Evolutionary conservation across 768 basidiomycete genomes (phyloP), one percentile per base, ranked within the genome.

Genomic region (Podaxis sp.): DNA sequence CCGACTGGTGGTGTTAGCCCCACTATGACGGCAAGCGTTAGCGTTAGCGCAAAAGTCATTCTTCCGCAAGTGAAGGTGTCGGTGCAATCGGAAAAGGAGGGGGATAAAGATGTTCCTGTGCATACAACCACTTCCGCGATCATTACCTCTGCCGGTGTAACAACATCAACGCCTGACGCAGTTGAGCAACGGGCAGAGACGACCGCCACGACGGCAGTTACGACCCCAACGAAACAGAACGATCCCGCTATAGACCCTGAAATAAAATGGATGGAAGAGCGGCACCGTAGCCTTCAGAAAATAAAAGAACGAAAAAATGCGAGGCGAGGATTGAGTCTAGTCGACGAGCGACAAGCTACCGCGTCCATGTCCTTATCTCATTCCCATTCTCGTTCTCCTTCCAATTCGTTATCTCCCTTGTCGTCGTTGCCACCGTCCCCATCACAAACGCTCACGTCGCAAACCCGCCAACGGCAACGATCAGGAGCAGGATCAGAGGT

Each of bases 191-290:
- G 33, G 33, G 1, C 33, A 33, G 33, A 33, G 8, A 9, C 33
- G 33, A 33, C 33, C 49, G 64, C 33, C 61, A 63, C 39, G 56
- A 67, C 38, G 62, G 59, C 40, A 49, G 42, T 22, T 26, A 44
- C 22, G 40, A 59, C 33, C 40, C 13, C 39, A 7, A 24, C 57
- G 22, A 36, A 59, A 17, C 36, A 9, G n/a, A 19, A 28, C 0
- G 42, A 44, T 8, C 17, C 44, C n/a, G 22, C 53, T 7, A 17
- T 30, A 6, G 52, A 64, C 9, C 24, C n/a, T 24, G 26, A 39
- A 44, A 12, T 55, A 68, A 70, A n/a, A 57, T 74, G 73, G 77
- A 74, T 74, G 74, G 71, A 68, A 53, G 63, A 66, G 52, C 69
- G 76, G 22, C 71, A 73, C 66, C 68, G 64, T 52, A 72, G 66